These are phyloP conservation scores for Saccharum hybrid DNA, from an alignment of 202 grass and related monocot species.

Conservation along the genomic window DNA sequence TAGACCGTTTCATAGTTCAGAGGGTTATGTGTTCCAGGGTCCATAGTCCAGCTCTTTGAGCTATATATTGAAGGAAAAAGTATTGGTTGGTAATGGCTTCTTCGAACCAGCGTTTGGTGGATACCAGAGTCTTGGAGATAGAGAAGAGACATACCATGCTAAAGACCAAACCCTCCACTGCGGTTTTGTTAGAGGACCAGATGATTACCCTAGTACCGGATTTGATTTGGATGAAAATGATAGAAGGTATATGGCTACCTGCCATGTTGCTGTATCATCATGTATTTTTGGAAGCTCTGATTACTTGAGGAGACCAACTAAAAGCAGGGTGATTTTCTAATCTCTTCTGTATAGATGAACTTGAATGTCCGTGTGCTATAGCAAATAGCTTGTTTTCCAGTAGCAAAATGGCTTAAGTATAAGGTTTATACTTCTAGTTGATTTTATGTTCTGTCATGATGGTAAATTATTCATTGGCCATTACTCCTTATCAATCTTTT, in stretches of 20 bases:
- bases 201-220: slow-evolving; percentile 53
- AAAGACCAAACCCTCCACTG: slow-evolving; percentile 86
- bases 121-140: slow-evolving; percentile 65
- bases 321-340: slow-evolving; percentile 71
- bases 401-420: slow-evolving; percentile 33
- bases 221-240: slow-evolving; percentile 84
- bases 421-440: slow-evolving; percentile 12
- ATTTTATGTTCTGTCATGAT: not conserved
- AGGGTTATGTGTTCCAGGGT: no score
- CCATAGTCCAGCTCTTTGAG: no score
- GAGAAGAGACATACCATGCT: slow-evolving; percentile 76
- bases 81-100: slow-evolving; percentile 28
- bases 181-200: slow-evolving; percentile 68
- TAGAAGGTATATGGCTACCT: slow-evolving; percentile 68
- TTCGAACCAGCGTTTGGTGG: slow-evolving; percentile 70
- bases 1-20: no score
- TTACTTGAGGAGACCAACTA: slow-evolving; percentile 87
- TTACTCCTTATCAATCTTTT: slow-evolving; percentile 16
- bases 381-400: slow-evolving; percentile 21
- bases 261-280: slow-evolving; percentile 76
- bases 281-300: slow-evolving; percentile 94
- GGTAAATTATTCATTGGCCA: slow-evolving; percentile 8
- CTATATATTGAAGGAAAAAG: slow-evolving; percentile 60
- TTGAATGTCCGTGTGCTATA: slow-evolving; percentile 9
- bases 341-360: slow-evolving; percentile 25